A percentile compares a stretch with the other conserved stretches of the same genome.
These are phyloP conservation scores for Phytophthora hibernalis DNA, from an alignment of 352 stramenopile species.

Conservation along the genomic window DNA sequence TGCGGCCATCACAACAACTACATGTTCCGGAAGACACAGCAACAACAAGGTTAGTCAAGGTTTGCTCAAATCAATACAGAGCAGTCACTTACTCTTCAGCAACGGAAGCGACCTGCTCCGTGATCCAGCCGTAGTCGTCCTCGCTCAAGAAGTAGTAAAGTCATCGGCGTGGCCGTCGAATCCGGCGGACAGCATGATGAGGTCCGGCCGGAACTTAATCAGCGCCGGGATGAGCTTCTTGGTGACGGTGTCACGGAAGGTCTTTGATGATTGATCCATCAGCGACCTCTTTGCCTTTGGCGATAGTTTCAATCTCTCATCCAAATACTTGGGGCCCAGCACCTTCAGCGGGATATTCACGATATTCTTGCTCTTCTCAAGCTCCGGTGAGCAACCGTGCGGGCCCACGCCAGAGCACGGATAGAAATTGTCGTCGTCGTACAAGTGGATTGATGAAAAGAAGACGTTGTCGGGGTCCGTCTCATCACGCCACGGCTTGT, in stretches of 20 bases:
- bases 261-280: slow-evolving; percentile 55
- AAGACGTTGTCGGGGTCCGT: slow-evolving; percentile 70
- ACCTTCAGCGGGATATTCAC: slow-evolving; percentile 63
- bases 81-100: slow-evolving; percentile 89
- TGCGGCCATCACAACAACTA: slow-evolving; percentile 89
- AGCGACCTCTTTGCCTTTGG: slow-evolving; percentile 59
- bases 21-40: not conserved
- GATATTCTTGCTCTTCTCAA: slow-evolving; percentile 54
- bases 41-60: slow-evolving; percentile 7
- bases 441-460: slow-evolving; percentile 70
- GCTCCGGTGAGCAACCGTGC: slow-evolving; percentile 57
- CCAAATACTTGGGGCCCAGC: slow-evolving; percentile 62
- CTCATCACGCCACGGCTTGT: slow-evolving; percentile 76
- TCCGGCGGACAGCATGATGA: slow-evolving; percentile 75
- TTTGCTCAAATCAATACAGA: slow-evolving; percentile 5
- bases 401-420: slow-evolving; percentile 60
- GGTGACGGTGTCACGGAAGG: slow-evolving; percentile 54
- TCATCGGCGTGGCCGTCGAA: slow-evolving; percentile 76
- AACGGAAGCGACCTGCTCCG: slow-evolving; percentile 86
- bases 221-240: slow-evolving; percentile 57
- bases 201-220: slow-evolving; percentile 56
- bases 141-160: slow-evolving; percentile 82
- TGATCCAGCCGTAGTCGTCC: slow-evolving; percentile 90
- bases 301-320: slow-evolving; percentile 62
- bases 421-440: slow-evolving; percentile 74